Conservation (phyloP, 176 grass and related monocot genomes). For the Ampelocalamus luodianensis region DNA sequence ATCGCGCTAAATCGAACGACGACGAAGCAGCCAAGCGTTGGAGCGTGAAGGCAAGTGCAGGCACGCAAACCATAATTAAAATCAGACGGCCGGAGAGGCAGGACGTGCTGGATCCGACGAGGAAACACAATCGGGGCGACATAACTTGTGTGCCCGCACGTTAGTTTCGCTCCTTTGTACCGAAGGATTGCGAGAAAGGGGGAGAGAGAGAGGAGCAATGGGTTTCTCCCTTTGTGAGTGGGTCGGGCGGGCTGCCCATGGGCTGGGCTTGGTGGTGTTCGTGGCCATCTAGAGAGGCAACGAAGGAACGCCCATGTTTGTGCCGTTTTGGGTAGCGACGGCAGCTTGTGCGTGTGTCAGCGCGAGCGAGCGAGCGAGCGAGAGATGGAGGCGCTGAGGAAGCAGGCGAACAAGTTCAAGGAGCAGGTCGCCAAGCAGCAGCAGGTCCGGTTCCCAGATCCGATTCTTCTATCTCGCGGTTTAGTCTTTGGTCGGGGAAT, state of each 20-base stretch:
- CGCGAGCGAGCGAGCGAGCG: neutral
- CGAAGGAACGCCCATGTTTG: neutral
- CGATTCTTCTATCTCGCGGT: neutral
- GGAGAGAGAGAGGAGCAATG: no score
- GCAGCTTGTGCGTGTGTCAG: neutral
- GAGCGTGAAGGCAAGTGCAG: no score
- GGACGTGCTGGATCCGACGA: no score
- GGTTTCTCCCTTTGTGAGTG: neutral
- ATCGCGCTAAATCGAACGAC: no score
- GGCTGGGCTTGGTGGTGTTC: neutral
- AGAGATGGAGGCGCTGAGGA: slow-evolving; percentile 87
- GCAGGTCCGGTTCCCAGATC: slow-evolving; percentile 57
- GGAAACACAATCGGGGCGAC: no score
- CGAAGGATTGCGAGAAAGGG: no score
- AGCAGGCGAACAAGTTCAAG: slow-evolving; percentile 88
- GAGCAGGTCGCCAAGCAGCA: slow-evolving; percentile 98
- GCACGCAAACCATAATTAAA: no score
- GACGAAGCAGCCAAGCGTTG: no score
- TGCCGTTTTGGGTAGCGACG: neutral
- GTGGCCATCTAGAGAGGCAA: neutral
- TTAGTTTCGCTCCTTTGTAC: no score
- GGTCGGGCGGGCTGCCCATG: neutral
- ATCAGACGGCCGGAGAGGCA: no score
- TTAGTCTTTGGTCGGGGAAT: neutral
- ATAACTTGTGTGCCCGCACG: no score